Evolutionary conservation across 768 basidiomycete species (phyloP).

Genomic region (Leccinum subgranulosum): DNA sequence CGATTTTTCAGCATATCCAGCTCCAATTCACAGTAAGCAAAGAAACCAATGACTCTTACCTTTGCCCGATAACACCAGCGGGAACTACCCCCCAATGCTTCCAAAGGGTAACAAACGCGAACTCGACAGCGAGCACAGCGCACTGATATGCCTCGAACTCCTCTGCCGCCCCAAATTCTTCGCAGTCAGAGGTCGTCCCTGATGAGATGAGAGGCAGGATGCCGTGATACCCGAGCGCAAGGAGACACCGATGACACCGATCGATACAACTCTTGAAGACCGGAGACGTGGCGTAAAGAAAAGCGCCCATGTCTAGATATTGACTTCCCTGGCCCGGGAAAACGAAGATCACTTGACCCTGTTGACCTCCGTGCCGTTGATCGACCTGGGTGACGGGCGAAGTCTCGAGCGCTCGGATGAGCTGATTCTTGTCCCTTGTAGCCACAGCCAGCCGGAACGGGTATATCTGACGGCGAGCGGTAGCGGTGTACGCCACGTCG

Average conservation of each 20-base stretch:
- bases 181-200: conserved; percentile 13
- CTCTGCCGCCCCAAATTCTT: conserved; percentile 26
- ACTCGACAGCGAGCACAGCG: conserved; percentile 61
- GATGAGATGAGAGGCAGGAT: conserved; percentile 43
- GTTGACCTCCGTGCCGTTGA: conserved; percentile 4
- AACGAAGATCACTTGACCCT: conserved; percentile 50
- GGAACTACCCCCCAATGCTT: conserved; percentile 65
- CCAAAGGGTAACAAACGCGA: conserved; percentile 62
- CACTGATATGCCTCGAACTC: conserved; percentile 48
- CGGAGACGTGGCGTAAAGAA: conserved; percentile 48
- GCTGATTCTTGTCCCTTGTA: conserved; percentile 42
- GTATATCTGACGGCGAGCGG: conserved; percentile 60
- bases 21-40: not conserved
- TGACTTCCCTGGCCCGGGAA: conserved; percentile 76
- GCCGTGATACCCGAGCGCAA: conserved; percentile 47
- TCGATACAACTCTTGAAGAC: conserved; percentile 53
- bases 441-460: conserved; percentile 49
- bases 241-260: conserved; percentile 53
- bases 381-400: conserved; percentile 34
- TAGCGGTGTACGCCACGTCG: conserved; percentile 67
- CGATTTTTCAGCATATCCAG: not conserved
- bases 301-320: conserved; percentile 59
- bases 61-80: conserved; percentile 65
- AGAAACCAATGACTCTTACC: conserved; percentile 40
- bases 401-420: conserved; percentile 42